Percentiles rank a stretch among this genome's conserved stretches.
Conservation (phyloP, 2,329 filamentous ascomycete species). For the Beauveria varroae region DNA sequence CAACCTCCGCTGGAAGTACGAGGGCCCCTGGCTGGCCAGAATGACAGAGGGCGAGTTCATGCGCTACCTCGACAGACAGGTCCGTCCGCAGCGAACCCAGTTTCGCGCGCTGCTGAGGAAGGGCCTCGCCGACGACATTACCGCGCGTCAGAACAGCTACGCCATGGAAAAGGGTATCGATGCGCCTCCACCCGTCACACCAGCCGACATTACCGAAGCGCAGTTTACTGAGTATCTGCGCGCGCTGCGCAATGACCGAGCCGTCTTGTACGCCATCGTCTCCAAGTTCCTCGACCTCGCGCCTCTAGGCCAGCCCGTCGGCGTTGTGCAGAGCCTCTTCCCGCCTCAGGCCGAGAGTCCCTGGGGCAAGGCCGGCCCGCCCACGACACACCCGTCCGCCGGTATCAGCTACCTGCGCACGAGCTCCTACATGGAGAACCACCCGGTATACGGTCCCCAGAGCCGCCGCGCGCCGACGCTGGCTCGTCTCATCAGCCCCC, state of each 20-base stretch:
- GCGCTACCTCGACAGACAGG: constrained; percentile 44
- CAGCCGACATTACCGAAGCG: constrained; percentile 38
- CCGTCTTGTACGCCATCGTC: constrained; percentile 45
- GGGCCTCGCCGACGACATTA: constrained; percentile 40
- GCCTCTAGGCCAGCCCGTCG: constrained; percentile 34
- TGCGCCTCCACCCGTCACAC: constrained; percentile 21
- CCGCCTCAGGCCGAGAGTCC: constrained; percentile 28
- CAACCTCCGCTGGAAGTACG: constrained; percentile 57
- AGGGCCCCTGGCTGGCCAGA: constrained; percentile 58
- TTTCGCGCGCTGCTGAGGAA: constrained; percentile 48
- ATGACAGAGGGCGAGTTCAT: constrained; percentile 55
- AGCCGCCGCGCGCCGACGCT: constrained; percentile 38
- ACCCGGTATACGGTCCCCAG: constrained; percentile 55
- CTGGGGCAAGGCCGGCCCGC: constrained; percentile 48
- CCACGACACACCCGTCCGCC: constrained; percentile 53
- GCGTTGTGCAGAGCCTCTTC: constrained; percentile 20
- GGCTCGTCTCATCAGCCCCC: constrained; percentile 44
- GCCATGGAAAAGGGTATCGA: constrained; percentile 32
- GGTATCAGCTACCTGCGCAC: constrained; percentile 56
- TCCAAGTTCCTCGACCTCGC: constrained; percentile 56
- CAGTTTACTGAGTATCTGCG: constrained; percentile 47
- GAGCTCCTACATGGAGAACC: constrained; percentile 47
- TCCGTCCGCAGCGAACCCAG: constrained; percentile 44
- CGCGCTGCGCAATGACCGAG: constrained; percentile 42
- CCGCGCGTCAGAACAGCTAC: constrained; percentile 25